phyloP scores from a whole-genome alignment of 1,284 basidiomycete species.

The Termitomyces sp. region DNA sequence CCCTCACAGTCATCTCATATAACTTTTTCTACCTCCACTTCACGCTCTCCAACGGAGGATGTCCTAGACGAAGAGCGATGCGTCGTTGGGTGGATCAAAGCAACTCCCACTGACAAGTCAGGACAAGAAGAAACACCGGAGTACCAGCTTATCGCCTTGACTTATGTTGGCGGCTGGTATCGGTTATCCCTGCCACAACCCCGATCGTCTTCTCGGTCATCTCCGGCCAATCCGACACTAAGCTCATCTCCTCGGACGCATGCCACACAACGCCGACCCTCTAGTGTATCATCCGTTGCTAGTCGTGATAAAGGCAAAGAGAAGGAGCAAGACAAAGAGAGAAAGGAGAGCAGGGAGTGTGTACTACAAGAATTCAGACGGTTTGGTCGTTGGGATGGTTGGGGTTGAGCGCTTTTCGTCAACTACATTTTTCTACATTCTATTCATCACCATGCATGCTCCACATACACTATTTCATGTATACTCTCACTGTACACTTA shows the following conservation, averaged over 20 bases:
- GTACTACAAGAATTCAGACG: constrained; percentile 69
- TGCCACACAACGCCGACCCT: constrained; percentile 40
- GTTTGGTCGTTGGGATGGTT: constrained; percentile 83
- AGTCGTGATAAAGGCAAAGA: constrained; percentile 62
- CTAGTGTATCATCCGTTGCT: constrained; percentile 49
- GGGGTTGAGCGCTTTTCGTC: constrained; percentile 43
- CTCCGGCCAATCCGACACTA: constrained; percentile 20
- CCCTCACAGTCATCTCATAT: constrained; percentile 80
- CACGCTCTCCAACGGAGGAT: constrained; percentile 55
- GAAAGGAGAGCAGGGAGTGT: constrained; percentile 61
- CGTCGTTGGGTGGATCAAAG: constrained; percentile 78
- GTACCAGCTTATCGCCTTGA: constrained; percentile 79
- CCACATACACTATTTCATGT: constrained; percentile 3
- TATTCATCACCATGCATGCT: constrained; percentile 10
- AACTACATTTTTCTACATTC: not conserved
- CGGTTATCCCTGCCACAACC: constrained; percentile 67
- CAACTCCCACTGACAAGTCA: constrained; percentile 37
- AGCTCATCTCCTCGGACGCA: constrained; percentile 41
- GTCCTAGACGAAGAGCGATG: constrained; percentile 79
- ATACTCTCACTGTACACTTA: constrained; percentile 12
- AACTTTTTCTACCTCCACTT: constrained; percentile 58
- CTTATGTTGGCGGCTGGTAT: constrained; percentile 92
- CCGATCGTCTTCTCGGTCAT: constrained; percentile 22
- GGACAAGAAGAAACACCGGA: constrained; percentile 37
- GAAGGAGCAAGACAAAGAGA: constrained; percentile 52